Evolutionary conservation across 495 filamentous ascomycete species (phyloP).

Genomic region (Penicillium mononematosum): DNA sequence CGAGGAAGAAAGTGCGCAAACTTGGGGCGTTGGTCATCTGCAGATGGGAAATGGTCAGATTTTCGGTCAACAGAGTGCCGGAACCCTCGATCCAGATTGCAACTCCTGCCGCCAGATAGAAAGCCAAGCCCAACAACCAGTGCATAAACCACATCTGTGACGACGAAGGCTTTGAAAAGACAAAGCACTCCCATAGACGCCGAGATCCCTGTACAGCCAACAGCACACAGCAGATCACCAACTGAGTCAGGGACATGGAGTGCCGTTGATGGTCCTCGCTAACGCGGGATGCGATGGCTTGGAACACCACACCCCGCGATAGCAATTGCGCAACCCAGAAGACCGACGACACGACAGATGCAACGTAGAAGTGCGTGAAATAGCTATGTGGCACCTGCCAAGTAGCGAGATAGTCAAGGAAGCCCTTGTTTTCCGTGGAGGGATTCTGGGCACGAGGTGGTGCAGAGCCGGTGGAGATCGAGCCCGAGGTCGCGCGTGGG

Average conservation of each 20-base stretch:
- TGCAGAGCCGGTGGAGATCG: conserved; percentile 14
- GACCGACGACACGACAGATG: conserved; percentile 64
- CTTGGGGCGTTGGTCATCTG: conserved; percentile 47
- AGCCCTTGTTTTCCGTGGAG: conserved; percentile 2
- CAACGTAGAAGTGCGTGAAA: conserved; percentile 84
- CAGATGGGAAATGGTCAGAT: conserved; percentile 21
- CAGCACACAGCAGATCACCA: conserved; percentile 64
- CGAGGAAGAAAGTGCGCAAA: conserved; percentile 57
- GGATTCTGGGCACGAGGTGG: not conserved
- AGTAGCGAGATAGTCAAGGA: conserved; percentile 53
- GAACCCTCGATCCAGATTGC: conserved; percentile 86
- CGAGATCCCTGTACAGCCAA: conserved; percentile 72
- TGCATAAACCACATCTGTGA: conserved; percentile 80
- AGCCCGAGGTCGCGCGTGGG: conserved; percentile 45
- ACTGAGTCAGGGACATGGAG: conserved; percentile 64
- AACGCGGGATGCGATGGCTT: conserved; percentile 38
- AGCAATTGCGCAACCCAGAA: conserved; percentile 78
- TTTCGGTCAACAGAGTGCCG: conserved; percentile 22
- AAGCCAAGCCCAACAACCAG: conserved; percentile 74
- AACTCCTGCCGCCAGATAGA: conserved; percentile 70
- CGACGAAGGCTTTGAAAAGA: conserved; percentile 62
- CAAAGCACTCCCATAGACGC: conserved; percentile 69
- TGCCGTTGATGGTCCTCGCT: conserved; percentile 35
- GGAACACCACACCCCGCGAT: conserved; percentile 49
- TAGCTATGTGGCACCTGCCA: conserved; percentile 76